Base-by-base conservation (phyloP, 495 filamentous ascomycete species). In the Daldinia caldariorum region DNA sequence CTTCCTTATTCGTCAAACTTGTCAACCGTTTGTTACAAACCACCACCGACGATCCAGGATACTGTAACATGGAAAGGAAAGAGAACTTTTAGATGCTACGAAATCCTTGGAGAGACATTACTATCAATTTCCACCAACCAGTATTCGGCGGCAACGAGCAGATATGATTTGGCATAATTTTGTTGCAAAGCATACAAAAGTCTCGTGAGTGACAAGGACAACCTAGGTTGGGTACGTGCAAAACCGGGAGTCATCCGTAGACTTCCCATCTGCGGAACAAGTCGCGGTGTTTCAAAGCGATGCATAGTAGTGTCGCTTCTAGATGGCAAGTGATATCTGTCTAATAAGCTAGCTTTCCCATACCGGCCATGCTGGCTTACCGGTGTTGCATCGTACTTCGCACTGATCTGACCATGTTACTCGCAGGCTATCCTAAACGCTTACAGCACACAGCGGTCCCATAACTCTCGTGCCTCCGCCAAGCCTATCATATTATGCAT, bases 351-450 rank as follows among this genome's bases (percentile, higher is more conserved):
- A 47, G 26, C 50, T 57, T 38, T 47, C 56, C 61, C 20, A 59
- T 38, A 10, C 66, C 34, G 66, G 59, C n/a, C n/a, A n/a, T n/a
- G 43, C 66, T 41, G 66, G 59, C 66, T 49, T 66, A 62, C 55
- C 49, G 54, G 67, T 31, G 67, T 70, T 55, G 55, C 67, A 70
- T 70, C 26, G 54, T 38, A 61, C 34, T 38, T 61, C 67, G 49
- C 29, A 47, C 26, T 38, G 55, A 61, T 70, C 56, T 59, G 61
- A 66, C 39, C 49, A 65, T 66, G 61, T 61, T 64, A 70, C 57
- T 51, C 18, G 32, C 45, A 32, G 32, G 26, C 29, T n/a, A 49
- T 55, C 62, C 43, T 41, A 50, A 58, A 45, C 43, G 59, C 66
- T 56, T 49, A 59, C 60, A 62, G 43, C 39, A 41, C 50, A 71